A percentile compares a stretch with the other conserved stretches of the same genome.
Conservation (phyloP, 805 yeast genomes). For the Kuraishia borneana region DNA sequence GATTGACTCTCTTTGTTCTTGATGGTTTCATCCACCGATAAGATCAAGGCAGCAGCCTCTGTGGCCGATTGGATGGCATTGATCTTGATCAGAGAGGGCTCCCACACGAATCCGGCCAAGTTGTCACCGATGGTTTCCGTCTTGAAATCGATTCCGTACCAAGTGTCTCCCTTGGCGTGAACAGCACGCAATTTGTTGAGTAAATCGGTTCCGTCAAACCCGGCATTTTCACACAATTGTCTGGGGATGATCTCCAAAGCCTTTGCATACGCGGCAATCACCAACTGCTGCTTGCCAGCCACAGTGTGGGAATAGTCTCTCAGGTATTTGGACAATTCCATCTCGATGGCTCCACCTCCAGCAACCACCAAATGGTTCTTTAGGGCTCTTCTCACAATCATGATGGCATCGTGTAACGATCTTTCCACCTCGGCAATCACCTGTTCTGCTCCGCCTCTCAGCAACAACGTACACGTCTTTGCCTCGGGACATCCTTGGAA, state of each 20-base stretch:
- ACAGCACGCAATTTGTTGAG: constrained; percentile 84
- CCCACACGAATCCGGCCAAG: constrained; percentile 88
- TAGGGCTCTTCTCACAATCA: constrained; percentile 94
- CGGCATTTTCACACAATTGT: constrained; percentile 98
- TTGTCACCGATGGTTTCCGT: constrained; percentile 77
- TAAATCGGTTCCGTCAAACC: constrained; percentile 93
- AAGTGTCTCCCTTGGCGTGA: constrained; percentile 85
- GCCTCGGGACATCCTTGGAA: constrained; percentile 90
- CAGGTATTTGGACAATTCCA: constrained; percentile 85
- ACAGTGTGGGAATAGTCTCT: constrained; percentile 80
- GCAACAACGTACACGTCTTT: constrained; percentile 82
- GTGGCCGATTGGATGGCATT: constrained; percentile 95
- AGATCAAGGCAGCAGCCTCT: constrained; percentile 88
- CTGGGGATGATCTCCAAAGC: constrained; percentile 95
- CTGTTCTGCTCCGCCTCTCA: constrained; percentile 98
- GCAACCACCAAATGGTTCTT: constrained; percentile 84
- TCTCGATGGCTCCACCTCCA: constrained; percentile 99
- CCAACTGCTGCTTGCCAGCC: constrained; percentile 92
- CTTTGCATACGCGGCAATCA: constrained; percentile 85
- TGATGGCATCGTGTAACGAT: constrained; percentile 94
- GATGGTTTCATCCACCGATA: constrained; percentile 94
- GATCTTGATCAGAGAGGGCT: constrained; percentile 87
- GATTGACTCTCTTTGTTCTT: constrained; percentile 56
- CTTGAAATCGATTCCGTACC: constrained; percentile 91
- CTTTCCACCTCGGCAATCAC: constrained; percentile 98